Evolutionary conservation across 257 asterid species (phyloP).

Genomic region (Paulownia fortunei): DNA sequence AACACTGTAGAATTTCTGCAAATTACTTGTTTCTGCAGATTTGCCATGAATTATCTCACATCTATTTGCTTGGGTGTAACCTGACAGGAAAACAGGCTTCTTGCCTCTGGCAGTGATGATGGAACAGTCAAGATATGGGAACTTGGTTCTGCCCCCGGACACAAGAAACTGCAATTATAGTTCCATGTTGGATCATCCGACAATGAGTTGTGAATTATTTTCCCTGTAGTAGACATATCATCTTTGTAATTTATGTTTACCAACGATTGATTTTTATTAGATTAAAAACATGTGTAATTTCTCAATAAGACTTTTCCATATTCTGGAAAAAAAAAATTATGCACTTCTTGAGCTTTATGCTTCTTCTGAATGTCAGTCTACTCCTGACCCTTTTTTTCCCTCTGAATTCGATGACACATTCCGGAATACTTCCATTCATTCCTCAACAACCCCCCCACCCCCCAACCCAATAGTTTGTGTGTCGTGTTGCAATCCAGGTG

Average conservation of each 20-base stretch:
- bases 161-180: constrained; percentile 28
- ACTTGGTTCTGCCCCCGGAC: constrained; percentile 40
- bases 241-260: background rate
- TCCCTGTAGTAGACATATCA: constrained; percentile 22
- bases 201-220: background rate
- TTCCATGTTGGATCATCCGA: background rate
- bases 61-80: constrained; percentile 26
- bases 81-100: constrained; percentile 57
- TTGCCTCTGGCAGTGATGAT: constrained; percentile 93
- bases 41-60: background rate
- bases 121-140: constrained; percentile 95
- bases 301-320: background rate
- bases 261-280: background rate
- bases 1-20: background rate
- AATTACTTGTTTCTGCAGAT: background rate
- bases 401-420: background rate
- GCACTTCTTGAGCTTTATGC: background rate
- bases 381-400: background rate
- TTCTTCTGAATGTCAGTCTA: background rate
- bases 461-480: too few species aligned
- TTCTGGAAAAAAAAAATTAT: background rate
- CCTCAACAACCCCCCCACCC: too few species aligned
- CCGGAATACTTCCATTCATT: too few species aligned
- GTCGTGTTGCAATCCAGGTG: too few species aligned
- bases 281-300: constrained; percentile 6